Percentiles rank a stretch among this genome's conserved stretches.
Conservation (phyloP, 2,329 filamentous ascomycete genomes). For the Daldinia sp. region DNA sequence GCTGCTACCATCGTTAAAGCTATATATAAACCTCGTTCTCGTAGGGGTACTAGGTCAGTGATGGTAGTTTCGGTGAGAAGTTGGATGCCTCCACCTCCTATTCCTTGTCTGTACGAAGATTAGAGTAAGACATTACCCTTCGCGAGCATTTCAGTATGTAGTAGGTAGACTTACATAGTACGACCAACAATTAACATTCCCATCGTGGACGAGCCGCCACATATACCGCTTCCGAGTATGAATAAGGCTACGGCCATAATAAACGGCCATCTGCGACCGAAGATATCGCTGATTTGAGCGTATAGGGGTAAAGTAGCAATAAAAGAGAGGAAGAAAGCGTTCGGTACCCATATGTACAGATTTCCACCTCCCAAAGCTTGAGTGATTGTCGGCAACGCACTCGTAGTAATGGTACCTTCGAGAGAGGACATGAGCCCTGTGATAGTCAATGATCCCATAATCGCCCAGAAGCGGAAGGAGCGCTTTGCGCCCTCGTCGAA, state of each 20-base stretch:
- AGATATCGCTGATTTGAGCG: not conserved
- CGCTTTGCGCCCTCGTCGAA: not conserved
- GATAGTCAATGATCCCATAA: too few relatives aligned
- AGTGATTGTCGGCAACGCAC: too few relatives aligned
- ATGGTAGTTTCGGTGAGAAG: not conserved
- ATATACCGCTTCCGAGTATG: not conserved
- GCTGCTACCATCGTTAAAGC: not conserved
- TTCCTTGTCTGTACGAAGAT: not conserved
- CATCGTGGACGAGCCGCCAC: not conserved
- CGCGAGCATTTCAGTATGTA: not conserved
- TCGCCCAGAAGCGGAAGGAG: not conserved
- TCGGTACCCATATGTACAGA: too few relatives aligned
- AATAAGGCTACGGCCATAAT: not conserved
- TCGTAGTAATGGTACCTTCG: too few relatives aligned
- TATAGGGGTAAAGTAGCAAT: not conserved
- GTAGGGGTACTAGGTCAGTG: not conserved
- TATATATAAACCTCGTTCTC: not conserved
- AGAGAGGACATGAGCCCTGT: too few relatives aligned
- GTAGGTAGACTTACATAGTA: not conserved
- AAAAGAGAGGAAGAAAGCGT: not conserved
- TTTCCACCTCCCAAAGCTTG: too few relatives aligned
- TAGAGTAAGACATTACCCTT: not conserved
- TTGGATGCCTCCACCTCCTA: not conserved
- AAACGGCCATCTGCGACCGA: not conserved
- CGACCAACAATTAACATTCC: not conserved